A percentile compares a stretch with the other conserved stretches of the same genome.
phyloP scores from a whole-genome alignment of 768 basidiomycete genomes.

The Trametes villosa region DNA sequence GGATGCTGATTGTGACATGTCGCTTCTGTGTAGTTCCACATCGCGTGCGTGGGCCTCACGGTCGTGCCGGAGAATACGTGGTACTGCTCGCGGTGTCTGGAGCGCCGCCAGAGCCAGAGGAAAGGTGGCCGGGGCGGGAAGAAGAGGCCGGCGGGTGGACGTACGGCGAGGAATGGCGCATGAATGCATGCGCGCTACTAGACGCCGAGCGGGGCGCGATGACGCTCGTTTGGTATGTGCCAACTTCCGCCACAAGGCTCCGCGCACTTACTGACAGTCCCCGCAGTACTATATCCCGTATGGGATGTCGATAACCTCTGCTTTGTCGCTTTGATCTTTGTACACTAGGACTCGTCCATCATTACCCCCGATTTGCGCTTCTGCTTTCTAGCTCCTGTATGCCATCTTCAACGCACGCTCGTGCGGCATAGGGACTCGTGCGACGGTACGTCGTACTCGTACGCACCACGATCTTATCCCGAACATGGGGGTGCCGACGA shows the following conservation, averaged over 20 bases:
- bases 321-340: neutral
- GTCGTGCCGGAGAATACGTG: constrained; percentile 71
- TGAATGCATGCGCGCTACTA: constrained; percentile 10
- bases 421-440: no score
- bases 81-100: constrained; percentile 73
- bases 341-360: neutral
- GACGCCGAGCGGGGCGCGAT: neutral
- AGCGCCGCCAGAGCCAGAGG: constrained; percentile 52
- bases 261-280: neutral
- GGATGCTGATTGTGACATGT: constrained; percentile 13
- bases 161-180: constrained; percentile 28
- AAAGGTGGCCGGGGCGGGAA: constrained; percentile 32
- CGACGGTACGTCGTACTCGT: no score
- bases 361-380: neutral
- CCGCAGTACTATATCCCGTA: neutral
- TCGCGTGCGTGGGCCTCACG: constrained; percentile 71
- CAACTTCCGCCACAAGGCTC: neutral
- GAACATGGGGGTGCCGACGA: neutral
- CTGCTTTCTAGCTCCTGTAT: neutral
- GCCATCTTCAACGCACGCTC: no score
- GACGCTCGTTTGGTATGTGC: neutral
- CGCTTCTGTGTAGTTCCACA: constrained; percentile 64
- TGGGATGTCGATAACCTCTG: neutral
- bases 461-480: no score
- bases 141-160: constrained; percentile 31